Conservation (phyloP, 2,329 filamentous ascomycete genomes). For the Talaromyces sp. region DNA sequence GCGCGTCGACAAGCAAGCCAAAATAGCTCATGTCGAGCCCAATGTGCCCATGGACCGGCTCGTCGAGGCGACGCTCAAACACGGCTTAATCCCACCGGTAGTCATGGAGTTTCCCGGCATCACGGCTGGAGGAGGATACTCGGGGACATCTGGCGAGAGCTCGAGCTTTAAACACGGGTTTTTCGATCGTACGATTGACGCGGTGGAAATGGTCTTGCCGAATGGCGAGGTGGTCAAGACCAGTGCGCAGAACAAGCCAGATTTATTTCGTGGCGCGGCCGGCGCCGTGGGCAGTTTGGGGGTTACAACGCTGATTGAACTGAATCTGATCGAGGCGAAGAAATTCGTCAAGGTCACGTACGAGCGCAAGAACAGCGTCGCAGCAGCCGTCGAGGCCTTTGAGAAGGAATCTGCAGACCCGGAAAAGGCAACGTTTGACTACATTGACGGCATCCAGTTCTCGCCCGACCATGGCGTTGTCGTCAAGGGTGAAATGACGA, state of each 20-base stretch:
- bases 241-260: constrained; percentile 42
- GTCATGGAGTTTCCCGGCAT: constrained; percentile 70
- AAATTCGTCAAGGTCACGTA: constrained; percentile 60
- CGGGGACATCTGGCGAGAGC: constrained; percentile 61
- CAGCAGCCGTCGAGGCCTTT: constrained; percentile 47
- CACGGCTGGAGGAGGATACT: constrained; percentile 62
- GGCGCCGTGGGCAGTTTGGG: constrained; percentile 58
- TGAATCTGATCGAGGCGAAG: constrained; percentile 51
- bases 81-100: constrained; percentile 57
- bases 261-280: constrained; percentile 56
- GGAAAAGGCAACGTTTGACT: constrained; percentile 45
- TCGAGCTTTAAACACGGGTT: constrained; percentile 59
- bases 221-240: constrained; percentile 49
- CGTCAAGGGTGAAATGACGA: constrained; percentile 55
- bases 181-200: constrained; percentile 59
- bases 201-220: constrained; percentile 59
- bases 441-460: constrained; percentile 66
- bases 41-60: constrained; percentile 65
- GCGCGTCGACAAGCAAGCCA: constrained; percentile 34
- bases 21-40: constrained; percentile 62
- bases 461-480: constrained; percentile 52
- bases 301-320: constrained; percentile 56
- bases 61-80: constrained; percentile 51
- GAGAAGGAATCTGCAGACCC: constrained; percentile 35
- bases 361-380: constrained; percentile 47